Percentiles rank a stretch among this genome's conserved stretches.
Conservation (phyloP, 805 yeast species). For the Ogataea glucozyma region DNA sequence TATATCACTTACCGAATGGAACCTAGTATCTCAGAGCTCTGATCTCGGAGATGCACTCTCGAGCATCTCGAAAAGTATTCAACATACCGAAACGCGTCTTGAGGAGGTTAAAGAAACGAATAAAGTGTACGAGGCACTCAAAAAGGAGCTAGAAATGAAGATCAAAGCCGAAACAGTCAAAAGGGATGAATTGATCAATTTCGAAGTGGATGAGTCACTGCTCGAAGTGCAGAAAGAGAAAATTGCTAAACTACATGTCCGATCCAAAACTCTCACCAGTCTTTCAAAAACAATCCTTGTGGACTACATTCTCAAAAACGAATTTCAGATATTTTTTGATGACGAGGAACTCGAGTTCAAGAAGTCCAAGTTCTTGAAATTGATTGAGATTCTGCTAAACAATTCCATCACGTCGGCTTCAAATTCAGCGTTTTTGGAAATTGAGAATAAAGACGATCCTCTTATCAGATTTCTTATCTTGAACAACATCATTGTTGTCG, state of each 20-base stretch:
- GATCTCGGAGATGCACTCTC: slow-evolving; percentile 11
- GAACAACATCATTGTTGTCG: slow-evolving; percentile 31
- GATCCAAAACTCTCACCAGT: slow-evolving; percentile 27
- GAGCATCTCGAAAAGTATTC: not conserved
- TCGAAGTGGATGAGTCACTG: slow-evolving; percentile 2
- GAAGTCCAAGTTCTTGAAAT: slow-evolving; percentile 27
- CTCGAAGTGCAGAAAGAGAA: slow-evolving; percentile 10
- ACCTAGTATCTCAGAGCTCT: slow-evolving; percentile 14
- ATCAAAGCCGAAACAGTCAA: slow-evolving; percentile 13
- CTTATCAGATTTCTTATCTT: slow-evolving; percentile 34
- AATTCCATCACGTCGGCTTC: slow-evolving; percentile 25
- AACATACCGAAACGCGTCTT: not conserved
- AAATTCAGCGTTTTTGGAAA: slow-evolving; percentile 22
- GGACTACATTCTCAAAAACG: slow-evolving; percentile 31
- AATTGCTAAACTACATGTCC: slow-evolving; percentile 17
- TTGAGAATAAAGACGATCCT: slow-evolving; percentile 36
- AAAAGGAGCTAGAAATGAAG: slow-evolving; percentile 10
- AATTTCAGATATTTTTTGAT: slow-evolving; percentile 26
- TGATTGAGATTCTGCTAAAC: slow-evolving; percentile 35
- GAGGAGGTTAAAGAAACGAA: slow-evolving; percentile 11
- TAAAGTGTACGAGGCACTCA: slow-evolving; percentile 9
- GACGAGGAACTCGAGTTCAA: slow-evolving; percentile 22
- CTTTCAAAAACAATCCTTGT: slow-evolving; percentile 29
- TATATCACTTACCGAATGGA: slow-evolving; percentile 27
- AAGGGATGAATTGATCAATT: slow-evolving; percentile 9